Evolutionary conservation across 805 yeast genomes (phyloP).

Genomic region (Wickerhamomyces sydowiorum): DNA sequence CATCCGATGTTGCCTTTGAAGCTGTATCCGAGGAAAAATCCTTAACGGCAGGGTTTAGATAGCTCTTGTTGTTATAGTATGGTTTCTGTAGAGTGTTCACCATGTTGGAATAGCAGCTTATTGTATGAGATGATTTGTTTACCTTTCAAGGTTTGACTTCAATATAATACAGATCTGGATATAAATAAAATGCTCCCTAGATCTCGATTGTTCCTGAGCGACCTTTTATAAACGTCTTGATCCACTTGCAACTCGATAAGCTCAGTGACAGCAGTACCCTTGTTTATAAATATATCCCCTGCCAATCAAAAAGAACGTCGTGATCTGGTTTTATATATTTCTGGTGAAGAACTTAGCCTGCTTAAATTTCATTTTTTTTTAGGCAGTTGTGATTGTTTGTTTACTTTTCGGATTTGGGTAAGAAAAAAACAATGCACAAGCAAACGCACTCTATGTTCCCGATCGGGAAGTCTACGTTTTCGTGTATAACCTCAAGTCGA

Average conservation of each 20-base stretch:
- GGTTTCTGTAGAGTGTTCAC: conserved; percentile 4
- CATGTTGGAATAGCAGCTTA: neutral
- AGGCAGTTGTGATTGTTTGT: neutral
- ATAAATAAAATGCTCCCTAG: too few relatives aligned
- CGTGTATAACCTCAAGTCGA: neutral
- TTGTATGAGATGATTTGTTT: neutral
- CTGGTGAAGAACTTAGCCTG: too few relatives aligned
- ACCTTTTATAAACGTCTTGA: too few relatives aligned
- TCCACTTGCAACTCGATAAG: too few relatives aligned
- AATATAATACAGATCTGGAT: neutral
- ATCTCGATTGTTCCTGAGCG: too few relatives aligned
- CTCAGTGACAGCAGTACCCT: too few relatives aligned
- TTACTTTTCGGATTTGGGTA: neutral
- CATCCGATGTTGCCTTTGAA: neutral
- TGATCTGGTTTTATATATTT: too few relatives aligned
- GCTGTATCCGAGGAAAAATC: neutral
- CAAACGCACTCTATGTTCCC: neutral
- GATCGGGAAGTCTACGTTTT: neutral
- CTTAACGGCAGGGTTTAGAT: neutral
- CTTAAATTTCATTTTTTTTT: neutral
- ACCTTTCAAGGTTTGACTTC: neutral
- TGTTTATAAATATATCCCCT: too few relatives aligned
- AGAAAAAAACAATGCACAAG: too few relatives aligned
- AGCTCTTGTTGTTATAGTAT: neutral
- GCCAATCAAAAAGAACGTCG: too few relatives aligned